Percentiles rank a stretch among this genome's conserved stretches.
These are phyloP conservation scores for Nitzschia sp. DNA, from an alignment of 108 stramenopile species.

Conservation along the genomic window DNA sequence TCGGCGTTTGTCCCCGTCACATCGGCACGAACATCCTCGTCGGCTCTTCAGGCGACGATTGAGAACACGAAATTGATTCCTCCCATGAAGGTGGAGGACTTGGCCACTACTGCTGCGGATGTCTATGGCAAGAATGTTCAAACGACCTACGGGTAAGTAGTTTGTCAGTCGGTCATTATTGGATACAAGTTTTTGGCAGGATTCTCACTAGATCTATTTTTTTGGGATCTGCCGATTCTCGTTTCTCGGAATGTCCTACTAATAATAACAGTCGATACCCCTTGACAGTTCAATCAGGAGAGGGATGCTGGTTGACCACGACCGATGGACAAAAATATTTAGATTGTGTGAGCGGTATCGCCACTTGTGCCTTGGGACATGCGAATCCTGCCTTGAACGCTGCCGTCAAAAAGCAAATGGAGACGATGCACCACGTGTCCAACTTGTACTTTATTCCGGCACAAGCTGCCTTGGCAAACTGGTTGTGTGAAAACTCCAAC, in stretches of 20 bases:
- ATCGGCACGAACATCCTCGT: not conserved
- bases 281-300: conserved; percentile 78
- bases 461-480: conserved; percentile 90
- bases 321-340: conserved; percentile 87
- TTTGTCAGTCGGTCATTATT: not conserved
- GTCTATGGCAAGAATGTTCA: conserved; percentile 73
- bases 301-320: conserved; percentile 81
- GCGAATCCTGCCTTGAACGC: conserved; percentile 71
- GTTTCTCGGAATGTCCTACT: not conserved
- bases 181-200: not conserved
- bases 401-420: conserved; percentile 90
- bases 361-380: conserved; percentile 95
- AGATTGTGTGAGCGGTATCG: conserved; percentile 96
- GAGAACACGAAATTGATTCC: conserved; percentile 27
- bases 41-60: conserved; percentile 23
- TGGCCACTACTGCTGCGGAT: conserved; percentile 21
- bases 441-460: conserved; percentile 94
- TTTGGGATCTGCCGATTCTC: conserved; percentile 1
- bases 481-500: conserved; percentile 88
- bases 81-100: conserved; percentile 23
- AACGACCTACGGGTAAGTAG: conserved; percentile 79
- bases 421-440: conserved; percentile 83
- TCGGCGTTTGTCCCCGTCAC: conserved; percentile 16
- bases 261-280: conserved; percentile 74
- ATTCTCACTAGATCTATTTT: not conserved